phyloP scores from a whole-genome alignment of 306 rosid species.

The Cucurbita maxima region DNA sequence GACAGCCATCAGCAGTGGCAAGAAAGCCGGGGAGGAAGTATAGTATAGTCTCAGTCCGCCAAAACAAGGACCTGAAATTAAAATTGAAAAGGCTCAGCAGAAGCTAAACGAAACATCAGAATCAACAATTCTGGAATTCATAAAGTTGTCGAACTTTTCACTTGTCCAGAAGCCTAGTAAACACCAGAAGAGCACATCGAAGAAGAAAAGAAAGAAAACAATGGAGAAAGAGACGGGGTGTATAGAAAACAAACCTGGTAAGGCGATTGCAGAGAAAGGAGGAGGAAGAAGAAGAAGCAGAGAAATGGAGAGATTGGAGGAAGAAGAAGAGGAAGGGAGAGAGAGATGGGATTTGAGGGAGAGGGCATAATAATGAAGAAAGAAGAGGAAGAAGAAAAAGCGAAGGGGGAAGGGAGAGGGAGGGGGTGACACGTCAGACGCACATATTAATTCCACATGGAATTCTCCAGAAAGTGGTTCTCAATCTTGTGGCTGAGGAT shows the following conservation, averaged over 20 bases:
- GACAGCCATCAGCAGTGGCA: background rate
- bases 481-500: conserved; percentile 59
- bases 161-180: background rate
- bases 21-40: background rate
- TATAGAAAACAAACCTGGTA: background rate
- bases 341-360: background rate
- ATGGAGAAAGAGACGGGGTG: background rate
- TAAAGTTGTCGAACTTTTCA: no score
- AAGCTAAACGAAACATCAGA: background rate
- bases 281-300: background rate
- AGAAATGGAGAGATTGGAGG: background rate
- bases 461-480: conserved; percentile 34
- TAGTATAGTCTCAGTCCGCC: background rate
- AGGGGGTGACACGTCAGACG: conserved; percentile 33
- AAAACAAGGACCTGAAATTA: background rate
- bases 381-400: background rate
- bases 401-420: background rate
- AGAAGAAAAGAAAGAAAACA: background rate
- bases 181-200: background rate
- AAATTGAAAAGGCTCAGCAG: background rate
- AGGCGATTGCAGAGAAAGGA: background rate
- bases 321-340: conserved; percentile 10
- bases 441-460: conserved; percentile 4
- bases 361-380: background rate
- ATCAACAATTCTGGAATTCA: background rate